Evolutionary conservation across 2,329 filamentous ascomycete genomes (phyloP).

Genomic region (Cladosporium sp.): DNA sequence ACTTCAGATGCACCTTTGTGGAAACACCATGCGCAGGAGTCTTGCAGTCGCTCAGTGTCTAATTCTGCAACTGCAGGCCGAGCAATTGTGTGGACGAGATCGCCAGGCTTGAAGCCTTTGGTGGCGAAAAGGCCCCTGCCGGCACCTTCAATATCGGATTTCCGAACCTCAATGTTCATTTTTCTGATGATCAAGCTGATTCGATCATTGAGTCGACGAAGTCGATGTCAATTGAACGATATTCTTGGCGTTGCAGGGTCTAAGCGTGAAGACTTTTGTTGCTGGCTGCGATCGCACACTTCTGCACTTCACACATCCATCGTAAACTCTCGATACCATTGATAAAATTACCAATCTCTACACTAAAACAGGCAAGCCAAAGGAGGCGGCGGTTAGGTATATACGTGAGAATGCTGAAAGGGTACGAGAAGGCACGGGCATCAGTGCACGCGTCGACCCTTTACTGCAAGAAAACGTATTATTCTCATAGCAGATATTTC

Average conservation of each 20-base stretch:
- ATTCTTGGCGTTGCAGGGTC: conserved; percentile 1
- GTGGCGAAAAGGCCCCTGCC: conserved; percentile 59
- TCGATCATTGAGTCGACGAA: background rate
- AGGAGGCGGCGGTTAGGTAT: too few species aligned
- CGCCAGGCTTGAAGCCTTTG: conserved; percentile 48
- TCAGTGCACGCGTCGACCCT: too few species aligned
- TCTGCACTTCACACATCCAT: background rate
- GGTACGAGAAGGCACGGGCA: too few species aligned
- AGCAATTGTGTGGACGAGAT: conserved; percentile 51
- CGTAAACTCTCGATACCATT: background rate
- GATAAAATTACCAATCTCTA: too few species aligned
- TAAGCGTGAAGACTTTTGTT: background rate
- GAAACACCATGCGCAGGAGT: conserved; percentile 61
- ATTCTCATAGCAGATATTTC: too few species aligned
- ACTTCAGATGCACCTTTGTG: conserved; percentile 24
- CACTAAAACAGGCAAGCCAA: background rate
- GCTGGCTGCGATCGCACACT: background rate
- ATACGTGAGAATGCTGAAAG: too few species aligned
- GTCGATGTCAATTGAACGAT: background rate
- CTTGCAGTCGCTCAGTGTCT: conserved; percentile 52
- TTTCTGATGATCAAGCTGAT: background rate
- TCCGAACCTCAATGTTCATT: conserved; percentile 29
- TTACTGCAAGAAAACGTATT: too few species aligned
- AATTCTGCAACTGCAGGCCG: conserved; percentile 57
- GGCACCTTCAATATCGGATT: conserved; percentile 28